A percentile compares a stretch with the other conserved stretches of the same genome.
These are phyloP conservation scores for Russula olivacea DNA, from an alignment of 768 basidiomycete genomes.

Conservation along the genomic window DNA sequence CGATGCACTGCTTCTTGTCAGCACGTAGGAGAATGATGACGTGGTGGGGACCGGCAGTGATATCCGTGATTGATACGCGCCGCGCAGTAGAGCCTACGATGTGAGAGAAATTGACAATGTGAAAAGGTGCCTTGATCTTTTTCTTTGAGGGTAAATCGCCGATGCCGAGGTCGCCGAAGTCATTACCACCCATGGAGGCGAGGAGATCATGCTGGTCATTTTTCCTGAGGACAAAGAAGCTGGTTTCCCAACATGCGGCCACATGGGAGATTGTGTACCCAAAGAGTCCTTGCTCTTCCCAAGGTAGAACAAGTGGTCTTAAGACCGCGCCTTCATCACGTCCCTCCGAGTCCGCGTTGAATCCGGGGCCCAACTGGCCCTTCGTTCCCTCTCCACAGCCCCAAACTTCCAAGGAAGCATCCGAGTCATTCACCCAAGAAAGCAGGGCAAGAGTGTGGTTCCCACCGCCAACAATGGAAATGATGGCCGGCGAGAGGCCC, in stretches of 20 bases:
- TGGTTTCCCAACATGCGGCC: slow-evolving; percentile 79
- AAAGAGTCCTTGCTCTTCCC: slow-evolving; percentile 34
- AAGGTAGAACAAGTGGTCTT: slow-evolving; percentile 40
- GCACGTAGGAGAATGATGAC: slow-evolving; percentile 45
- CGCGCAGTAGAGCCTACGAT: slow-evolving; percentile 26
- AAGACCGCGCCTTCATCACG: slow-evolving; percentile 37
- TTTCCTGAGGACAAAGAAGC: slow-evolving; percentile 57
- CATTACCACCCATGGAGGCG: slow-evolving; percentile 78
- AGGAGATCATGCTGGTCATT: slow-evolving; percentile 44
- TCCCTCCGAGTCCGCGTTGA: slow-evolving; percentile 26
- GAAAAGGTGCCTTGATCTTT: slow-evolving; percentile 29
- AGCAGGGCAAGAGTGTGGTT: slow-evolving; percentile 75
- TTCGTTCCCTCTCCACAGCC: slow-evolving; percentile 64
- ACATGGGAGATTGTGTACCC: slow-evolving; percentile 46
- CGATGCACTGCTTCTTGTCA: slow-evolving; percentile 30
- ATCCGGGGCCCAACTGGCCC: slow-evolving; percentile 64
- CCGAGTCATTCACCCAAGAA: slow-evolving; percentile 28
- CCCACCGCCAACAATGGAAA: slow-evolving; percentile 60
- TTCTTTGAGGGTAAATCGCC: slow-evolving; percentile 31
- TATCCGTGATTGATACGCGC: slow-evolving; percentile 34
- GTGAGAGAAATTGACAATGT: slow-evolving; percentile 38
- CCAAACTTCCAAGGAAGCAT: slow-evolving; percentile 45
- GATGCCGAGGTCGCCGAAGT: slow-evolving; percentile 75
- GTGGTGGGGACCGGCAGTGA: slow-evolving; percentile 70
- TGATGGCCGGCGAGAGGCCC: slow-evolving; percentile 35